phyloP scores from a whole-genome alignment of 2,329 filamentous ascomycete genomes.

The Arachnopeziza araneosa region DNA sequence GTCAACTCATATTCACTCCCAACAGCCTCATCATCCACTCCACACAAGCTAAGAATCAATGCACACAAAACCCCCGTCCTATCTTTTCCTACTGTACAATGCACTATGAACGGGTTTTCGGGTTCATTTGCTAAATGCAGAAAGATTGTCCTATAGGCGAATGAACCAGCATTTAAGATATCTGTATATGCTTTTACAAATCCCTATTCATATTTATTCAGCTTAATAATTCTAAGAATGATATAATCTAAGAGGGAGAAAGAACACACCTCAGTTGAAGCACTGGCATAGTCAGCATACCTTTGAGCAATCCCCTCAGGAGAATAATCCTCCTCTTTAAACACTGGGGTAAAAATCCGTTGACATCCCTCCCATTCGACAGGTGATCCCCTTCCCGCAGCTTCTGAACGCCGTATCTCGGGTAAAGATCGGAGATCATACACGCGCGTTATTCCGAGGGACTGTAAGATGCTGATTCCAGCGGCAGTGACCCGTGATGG shows the following conservation, averaged over 20 bases:
- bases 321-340: slow-evolving; percentile 52
- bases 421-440: slow-evolving; percentile 62
- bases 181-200: slow-evolving; percentile 59
- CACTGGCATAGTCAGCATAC: slow-evolving; percentile 53
- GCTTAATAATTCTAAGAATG: too few species aligned
- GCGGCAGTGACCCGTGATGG: slow-evolving; percentile 50
- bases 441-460: slow-evolving; percentile 55
- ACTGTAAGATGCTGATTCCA: slow-evolving; percentile 46
- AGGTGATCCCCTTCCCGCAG: slow-evolving; percentile 32
- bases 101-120: slow-evolving; percentile 52
- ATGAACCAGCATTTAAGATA: slow-evolving; percentile 50
- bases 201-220: slow-evolving; percentile 36
- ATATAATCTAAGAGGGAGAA: slow-evolving; percentile 1
- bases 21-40: slow-evolving; percentile 52
- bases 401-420: slow-evolving; percentile 47
- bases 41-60: slow-evolving; percentile 57
- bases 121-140: slow-evolving; percentile 31
- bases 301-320: slow-evolving; percentile 58
- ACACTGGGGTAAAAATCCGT: slow-evolving; percentile 60
- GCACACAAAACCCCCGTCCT: slow-evolving; percentile 67
- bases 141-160: slow-evolving; percentile 50
- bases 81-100: slow-evolving; percentile 76
- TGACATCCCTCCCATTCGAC: slow-evolving; percentile 46
- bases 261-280: slow-evolving; percentile 41
- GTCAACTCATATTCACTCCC: slow-evolving; percentile 66